Conservation (phyloP, 495 filamentous ascomycete genomes). For the Pseudevernia furfuracea region DNA sequence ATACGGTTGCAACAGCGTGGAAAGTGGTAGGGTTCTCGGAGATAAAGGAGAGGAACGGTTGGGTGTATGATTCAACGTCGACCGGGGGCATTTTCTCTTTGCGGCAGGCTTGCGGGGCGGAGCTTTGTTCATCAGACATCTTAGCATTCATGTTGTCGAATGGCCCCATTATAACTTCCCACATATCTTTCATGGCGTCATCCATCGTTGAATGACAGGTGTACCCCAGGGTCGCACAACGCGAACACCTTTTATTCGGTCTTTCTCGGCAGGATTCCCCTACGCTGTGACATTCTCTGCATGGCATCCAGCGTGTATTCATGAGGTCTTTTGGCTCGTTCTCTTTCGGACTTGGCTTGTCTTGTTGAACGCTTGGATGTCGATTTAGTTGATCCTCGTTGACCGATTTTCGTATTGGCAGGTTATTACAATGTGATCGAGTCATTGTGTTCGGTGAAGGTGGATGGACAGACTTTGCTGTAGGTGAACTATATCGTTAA, state of each 20-base stretch:
- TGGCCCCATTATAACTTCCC: neutral
- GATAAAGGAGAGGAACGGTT: constrained; percentile 85
- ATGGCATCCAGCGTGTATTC: neutral
- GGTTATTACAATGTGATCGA: neutral
- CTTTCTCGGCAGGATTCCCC: neutral
- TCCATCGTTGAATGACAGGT: neutral
- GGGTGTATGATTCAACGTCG: constrained; percentile 47
- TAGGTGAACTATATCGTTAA: neutral
- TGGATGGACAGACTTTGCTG: neutral
- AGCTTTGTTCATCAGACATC: neutral
- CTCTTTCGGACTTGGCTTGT: neutral
- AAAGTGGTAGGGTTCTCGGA: constrained; percentile 86
- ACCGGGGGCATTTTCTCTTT: neutral
- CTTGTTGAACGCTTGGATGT: neutral
- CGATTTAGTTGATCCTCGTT: neutral
- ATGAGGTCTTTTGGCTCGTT: neutral
- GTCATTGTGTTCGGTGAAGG: neutral
- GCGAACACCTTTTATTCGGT: neutral
- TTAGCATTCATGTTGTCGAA: no score
- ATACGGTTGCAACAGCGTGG: constrained; percentile 72
- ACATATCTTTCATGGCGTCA: neutral
- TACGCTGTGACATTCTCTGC: neutral
- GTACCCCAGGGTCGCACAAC: neutral
- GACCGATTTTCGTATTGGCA: neutral
- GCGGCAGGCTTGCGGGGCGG: neutral